Conservation (phyloP, 2,329 filamentous ascomycete species). For the Exophiala dermatitidis region DNA sequence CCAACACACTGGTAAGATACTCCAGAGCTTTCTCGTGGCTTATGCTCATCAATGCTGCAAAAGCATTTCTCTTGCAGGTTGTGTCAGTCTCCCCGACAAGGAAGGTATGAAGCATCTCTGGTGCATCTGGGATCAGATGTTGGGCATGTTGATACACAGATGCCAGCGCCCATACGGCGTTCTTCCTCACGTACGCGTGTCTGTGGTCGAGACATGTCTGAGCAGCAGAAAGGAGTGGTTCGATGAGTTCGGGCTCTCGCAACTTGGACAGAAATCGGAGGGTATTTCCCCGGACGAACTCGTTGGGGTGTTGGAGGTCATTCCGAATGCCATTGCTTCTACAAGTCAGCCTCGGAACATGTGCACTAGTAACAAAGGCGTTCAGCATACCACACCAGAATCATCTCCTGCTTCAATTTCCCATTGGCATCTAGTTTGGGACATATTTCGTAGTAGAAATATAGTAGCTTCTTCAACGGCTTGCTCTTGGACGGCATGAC, state of each 20-base stretch:
- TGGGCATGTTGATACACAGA: slow-evolving; percentile 90
- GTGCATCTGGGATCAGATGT: slow-evolving; percentile 85
- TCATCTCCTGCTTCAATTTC: slow-evolving; percentile 99
- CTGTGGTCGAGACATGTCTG: slow-evolving; percentile 89
- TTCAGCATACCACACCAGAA: slow-evolving; percentile 77
- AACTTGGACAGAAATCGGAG: slow-evolving; percentile 95
- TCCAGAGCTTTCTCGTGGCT: slow-evolving; percentile 87
- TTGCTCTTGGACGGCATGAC: slow-evolving; percentile 99
- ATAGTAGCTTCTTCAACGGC: slow-evolving; percentile 91
- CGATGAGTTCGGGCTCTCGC: slow-evolving; percentile 88
- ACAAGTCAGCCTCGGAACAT: not conserved
- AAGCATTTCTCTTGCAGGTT: slow-evolving; percentile 96
- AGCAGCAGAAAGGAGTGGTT: slow-evolving; percentile 87
- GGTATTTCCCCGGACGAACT: slow-evolving; percentile 98
- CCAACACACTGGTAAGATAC: slow-evolving; percentile 83
- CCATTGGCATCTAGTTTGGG: slow-evolving; percentile 86
- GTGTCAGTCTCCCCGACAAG: slow-evolving; percentile 84
- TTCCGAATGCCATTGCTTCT: slow-evolving; percentile 92
- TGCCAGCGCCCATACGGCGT: slow-evolving; percentile 88
- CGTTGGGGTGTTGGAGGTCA: slow-evolving; percentile 93
- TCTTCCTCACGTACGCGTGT: slow-evolving; percentile 97
- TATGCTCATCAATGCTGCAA: slow-evolving; percentile 82
- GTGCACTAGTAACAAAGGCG: not conserved
- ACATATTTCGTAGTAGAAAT: slow-evolving; percentile 94
- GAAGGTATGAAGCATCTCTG: slow-evolving; percentile 84